A percentile compares a stretch with the other conserved stretches of the same genome.
These are phyloP conservation scores for Chaetomium globosum DNA, from an alignment of 2,329 filamentous ascomycete species.

Conservation along the genomic window DNA sequence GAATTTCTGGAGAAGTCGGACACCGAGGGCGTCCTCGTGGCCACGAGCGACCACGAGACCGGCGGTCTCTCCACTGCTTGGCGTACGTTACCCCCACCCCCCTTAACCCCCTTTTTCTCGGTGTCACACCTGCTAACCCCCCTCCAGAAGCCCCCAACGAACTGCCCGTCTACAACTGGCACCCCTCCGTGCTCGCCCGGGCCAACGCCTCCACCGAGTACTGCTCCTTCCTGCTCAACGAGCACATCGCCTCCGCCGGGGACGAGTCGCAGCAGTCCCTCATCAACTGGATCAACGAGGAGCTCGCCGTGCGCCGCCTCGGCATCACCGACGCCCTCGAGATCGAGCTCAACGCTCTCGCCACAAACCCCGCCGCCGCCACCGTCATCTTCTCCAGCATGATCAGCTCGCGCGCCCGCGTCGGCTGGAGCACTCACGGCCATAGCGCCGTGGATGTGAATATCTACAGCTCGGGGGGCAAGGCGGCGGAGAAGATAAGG, in stretches of 20 bases:
- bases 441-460: slow-evolving; percentile 96
- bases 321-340: slow-evolving; percentile 75
- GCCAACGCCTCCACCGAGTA: slow-evolving; percentile 78
- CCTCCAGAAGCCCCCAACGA: slow-evolving; percentile 54
- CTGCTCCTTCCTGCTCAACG: slow-evolving; percentile 63
- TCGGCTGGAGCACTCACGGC: slow-evolving; percentile 93
- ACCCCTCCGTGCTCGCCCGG: slow-evolving; percentile 73
- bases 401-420: slow-evolving; percentile 81
- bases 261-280: slow-evolving; percentile 44
- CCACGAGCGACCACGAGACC: slow-evolving; percentile 95
- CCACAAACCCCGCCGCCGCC: slow-evolving; percentile 59
- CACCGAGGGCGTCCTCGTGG: slow-evolving; percentile 77
- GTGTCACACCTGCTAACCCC: slow-evolving; percentile 47
- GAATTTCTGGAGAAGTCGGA: slow-evolving; percentile 78
- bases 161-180: slow-evolving; percentile 70
- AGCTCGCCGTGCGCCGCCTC: slow-evolving; percentile 69
- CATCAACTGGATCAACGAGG: slow-evolving; percentile 66
- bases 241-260: slow-evolving; percentile 54
- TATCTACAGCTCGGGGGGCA: slow-evolving; percentile 79
- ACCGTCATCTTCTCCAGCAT: slow-evolving; percentile 74
- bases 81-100: slow-evolving; percentile 55
- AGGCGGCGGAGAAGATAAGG: slow-evolving; percentile 63
- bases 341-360: slow-evolving; percentile 69
- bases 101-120: slow-evolving; percentile 32
- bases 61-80: slow-evolving; percentile 82